These are phyloP conservation scores for Colletotrichum sp. DNA, from an alignment of 2,329 filamentous ascomycete genomes.

Conservation along the genomic window DNA sequence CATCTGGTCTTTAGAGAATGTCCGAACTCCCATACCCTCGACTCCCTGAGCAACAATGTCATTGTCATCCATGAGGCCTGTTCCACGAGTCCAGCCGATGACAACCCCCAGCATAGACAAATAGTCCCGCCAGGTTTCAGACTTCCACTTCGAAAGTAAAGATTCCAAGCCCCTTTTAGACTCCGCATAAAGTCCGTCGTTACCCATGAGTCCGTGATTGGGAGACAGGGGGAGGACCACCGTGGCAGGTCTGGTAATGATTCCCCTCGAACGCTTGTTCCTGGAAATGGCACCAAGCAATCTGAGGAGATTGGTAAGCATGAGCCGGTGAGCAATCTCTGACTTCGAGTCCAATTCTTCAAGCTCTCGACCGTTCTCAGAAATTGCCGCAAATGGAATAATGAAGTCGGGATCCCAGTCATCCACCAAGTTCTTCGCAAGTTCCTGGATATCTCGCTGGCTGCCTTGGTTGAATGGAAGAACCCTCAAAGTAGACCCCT, in stretches of 20 bases:
- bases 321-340: conserved; percentile 96
- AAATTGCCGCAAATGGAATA: conserved; percentile 94
- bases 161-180: conserved; percentile 97
- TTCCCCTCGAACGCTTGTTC: conserved; percentile 84
- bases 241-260: conserved; percentile 93
- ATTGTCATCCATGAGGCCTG: conserved; percentile 95
- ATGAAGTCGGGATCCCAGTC: conserved; percentile 98
- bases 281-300: conserved; percentile 88
- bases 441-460: conserved; percentile 93
- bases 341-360: conserved; percentile 96
- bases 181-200: conserved; percentile 96
- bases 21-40: conserved; percentile 93
- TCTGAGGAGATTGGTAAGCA: conserved; percentile 95
- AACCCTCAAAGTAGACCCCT: conserved; percentile 93
- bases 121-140: conserved; percentile 95
- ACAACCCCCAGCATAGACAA: conserved; percentile 97
- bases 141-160: conserved; percentile 97
- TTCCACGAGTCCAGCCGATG: conserved; percentile 98
- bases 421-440: conserved; percentile 95
- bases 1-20: conserved; percentile 99
- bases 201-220: conserved; percentile 97
- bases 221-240: conserved; percentile 94
- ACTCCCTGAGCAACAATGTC: conserved; percentile 97
- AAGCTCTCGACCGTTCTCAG: conserved; percentile 96
- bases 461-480: conserved; percentile 99